A percentile compares a stretch with the other conserved stretches of the same genome.
Evolutionary conservation across 1,139 yeast species (phyloP).

Genomic region (Eremothecium cymbalariae): DNA sequence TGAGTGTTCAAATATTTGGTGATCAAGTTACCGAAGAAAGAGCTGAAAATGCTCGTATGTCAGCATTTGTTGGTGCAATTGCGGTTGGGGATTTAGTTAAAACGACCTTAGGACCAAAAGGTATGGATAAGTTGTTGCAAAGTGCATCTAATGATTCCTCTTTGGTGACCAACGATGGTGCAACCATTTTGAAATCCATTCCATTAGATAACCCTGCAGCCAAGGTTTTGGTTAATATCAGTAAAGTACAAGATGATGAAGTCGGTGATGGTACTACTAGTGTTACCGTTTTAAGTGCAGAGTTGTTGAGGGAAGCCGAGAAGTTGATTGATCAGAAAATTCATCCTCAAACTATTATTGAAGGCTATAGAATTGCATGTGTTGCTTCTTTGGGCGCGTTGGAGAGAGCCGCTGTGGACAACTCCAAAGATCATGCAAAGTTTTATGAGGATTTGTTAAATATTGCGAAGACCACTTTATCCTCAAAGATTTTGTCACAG

Average conservation of each 20-base stretch:
- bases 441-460: constrained; percentile 73
- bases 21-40: constrained; percentile 97
- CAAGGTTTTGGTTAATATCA: constrained; percentile 87
- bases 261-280: constrained; percentile 99
- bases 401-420: constrained; percentile 68
- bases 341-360: constrained; percentile 96
- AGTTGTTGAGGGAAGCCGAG: constrained; percentile 90
- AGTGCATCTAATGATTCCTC: constrained; percentile 74
- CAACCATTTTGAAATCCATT: constrained; percentile 87
- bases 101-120: constrained; percentile 94
- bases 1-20: constrained; percentile 79
- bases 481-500: constrained; percentile 90
- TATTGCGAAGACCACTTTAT: constrained; percentile 88
- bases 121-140: constrained; percentile 93
- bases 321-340: constrained; percentile 83
- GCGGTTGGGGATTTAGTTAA: constrained; percentile 97
- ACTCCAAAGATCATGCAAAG: constrained; percentile 49
- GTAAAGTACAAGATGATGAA: constrained; percentile 97
- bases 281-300: constrained; percentile 92
- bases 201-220: constrained; percentile 99
- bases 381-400: constrained; percentile 76
- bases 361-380: constrained; percentile 87
- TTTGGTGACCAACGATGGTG: constrained; percentile 94
- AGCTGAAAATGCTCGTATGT: constrained; percentile 94
- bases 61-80: constrained; percentile 96